Percentiles rank a stretch among this genome's conserved stretches.
Evolutionary conservation across 345 rosid species (phyloP).

Genomic region (Psidium guajava): DNA sequence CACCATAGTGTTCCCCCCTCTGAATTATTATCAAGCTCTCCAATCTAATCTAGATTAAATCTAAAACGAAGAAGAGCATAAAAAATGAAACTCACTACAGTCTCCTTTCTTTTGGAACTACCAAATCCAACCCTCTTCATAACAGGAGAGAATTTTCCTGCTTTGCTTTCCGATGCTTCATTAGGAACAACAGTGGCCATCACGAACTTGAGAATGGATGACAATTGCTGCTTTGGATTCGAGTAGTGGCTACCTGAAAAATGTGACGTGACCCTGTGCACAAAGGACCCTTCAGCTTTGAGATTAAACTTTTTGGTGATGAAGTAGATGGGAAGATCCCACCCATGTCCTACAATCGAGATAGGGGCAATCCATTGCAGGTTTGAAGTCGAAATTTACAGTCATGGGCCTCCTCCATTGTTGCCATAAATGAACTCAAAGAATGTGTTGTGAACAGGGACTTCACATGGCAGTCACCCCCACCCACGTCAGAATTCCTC

Average conservation of each 20-base stretch:
- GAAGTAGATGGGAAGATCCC: background rate
- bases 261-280: background rate
- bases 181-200: background rate
- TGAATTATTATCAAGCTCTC: background rate
- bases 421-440: conserved; percentile 12
- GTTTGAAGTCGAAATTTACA: background rate
- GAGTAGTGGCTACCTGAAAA: background rate
- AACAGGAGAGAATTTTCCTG: background rate
- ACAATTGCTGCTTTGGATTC: background rate
- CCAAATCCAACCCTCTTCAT: background rate
- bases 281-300: background rate
- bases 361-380: background rate
- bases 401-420: background rate
- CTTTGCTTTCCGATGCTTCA: background rate
- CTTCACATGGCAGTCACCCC: conserved; percentile 23
- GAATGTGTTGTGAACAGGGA: background rate
- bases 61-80: background rate
- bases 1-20: background rate
- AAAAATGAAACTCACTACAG: background rate
- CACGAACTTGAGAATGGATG: background rate
- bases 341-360: background rate
- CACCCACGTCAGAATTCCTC: conserved; percentile 8
- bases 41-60: background rate
- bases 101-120: background rate
- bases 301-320: background rate